Base-by-base conservation (phyloP, 1,284 basidiomycete species). In the Salmacisia buchloeana region DNA sequence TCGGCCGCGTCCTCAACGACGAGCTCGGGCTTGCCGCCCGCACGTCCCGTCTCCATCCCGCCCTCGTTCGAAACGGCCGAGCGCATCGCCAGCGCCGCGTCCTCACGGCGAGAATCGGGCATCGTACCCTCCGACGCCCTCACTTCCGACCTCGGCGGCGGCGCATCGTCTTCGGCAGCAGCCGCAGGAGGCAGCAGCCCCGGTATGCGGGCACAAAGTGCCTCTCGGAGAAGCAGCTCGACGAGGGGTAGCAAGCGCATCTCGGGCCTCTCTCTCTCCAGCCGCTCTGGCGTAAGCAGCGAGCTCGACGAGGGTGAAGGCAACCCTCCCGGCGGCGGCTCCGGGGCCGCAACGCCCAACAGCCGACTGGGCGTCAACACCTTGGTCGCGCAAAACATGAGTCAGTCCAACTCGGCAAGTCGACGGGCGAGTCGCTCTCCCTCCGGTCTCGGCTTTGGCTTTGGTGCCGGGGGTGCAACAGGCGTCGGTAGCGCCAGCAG, bases 61-160 rank as follows among this genome's bases (percentile, higher is more conserved):
- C 43, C 36, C 25, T 60, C 59, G 15, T 60, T 38, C 31, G 43
- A 60, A 27, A 60, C 59, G 31, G 59, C 59, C 15, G 59, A 60
- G 25, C 49, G 27, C 23, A 60, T 60, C n/a, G 59, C 59, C 9
- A 43, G 29, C 18, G 59, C 59, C 13, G 27, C 59, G 3, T 54
- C 49, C 27, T 54, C 49, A 27, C 49, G 49, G 6, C 49, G 49
- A 12, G 49, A 31, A 31, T 54, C 49, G 49, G 29, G 29, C 15
- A 15, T 54, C 27, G 34, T 54, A 18, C 49, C 27, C 15, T 12
- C 25, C 31, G 27, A 33, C 10, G 49, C n/a, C n/a, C n/a, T n/a
- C n/a, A n/a, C n/a, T n/a, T n/a, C n/a, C n/a, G n/a, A n/a, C n/a
- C n/a, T n/a, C n/a, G n/a, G n/a, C n/a, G n/a, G n/a, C n/a, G n/a